These are phyloP conservation scores for Phytomonas francai DNA, from an alignment of 208 protist species.

Conservation along the genomic window DNA sequence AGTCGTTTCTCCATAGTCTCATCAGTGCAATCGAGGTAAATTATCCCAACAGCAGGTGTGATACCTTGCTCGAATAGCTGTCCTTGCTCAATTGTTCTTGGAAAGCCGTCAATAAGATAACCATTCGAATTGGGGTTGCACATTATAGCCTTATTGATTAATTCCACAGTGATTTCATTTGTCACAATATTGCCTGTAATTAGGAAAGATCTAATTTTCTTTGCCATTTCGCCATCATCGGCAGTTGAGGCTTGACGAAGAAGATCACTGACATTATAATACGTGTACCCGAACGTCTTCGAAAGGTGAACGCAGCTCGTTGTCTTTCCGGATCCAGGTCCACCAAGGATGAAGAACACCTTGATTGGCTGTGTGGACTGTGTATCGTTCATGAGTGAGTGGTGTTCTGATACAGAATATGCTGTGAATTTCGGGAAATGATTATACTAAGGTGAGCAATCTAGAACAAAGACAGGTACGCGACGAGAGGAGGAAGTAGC, in stretches of 20 bases:
- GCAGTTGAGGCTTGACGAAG: slow-evolving; percentile 62
- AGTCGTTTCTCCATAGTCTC: slow-evolving; percentile 67
- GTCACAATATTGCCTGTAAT: slow-evolving; percentile 73
- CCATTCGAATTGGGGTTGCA: slow-evolving; percentile 48
- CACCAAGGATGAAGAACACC: slow-evolving; percentile 85
- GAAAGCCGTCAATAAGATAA: slow-evolving; percentile 89
- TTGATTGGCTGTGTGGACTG: slow-evolving; percentile 19
- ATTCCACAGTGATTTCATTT: slow-evolving; percentile 81
- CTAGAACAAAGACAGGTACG: neutral
- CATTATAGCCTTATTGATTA: slow-evolving; percentile 58
- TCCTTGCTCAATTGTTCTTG: slow-evolving; percentile 78
- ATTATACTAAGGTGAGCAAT: neutral
- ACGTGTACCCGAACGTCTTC: slow-evolving; percentile 74
- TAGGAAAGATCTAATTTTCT: slow-evolving; percentile 68
- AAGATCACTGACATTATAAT: slow-evolving; percentile 82
- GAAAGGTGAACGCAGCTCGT: slow-evolving; percentile 73
- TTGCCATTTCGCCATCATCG: slow-evolving; percentile 51
- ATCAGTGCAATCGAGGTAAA: slow-evolving; percentile 82
- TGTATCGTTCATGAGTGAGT: neutral
- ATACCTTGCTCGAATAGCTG: slow-evolving; percentile 81
- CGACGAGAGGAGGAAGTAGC: neutral
- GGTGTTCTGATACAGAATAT: neutral
- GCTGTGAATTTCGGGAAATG: neutral
- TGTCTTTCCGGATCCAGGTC: slow-evolving; percentile 82
- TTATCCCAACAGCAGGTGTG: slow-evolving; percentile 39